Evolutionary conservation across 1,284 basidiomycete species (phyloP).

Genomic region (Tilletia indica): DNA sequence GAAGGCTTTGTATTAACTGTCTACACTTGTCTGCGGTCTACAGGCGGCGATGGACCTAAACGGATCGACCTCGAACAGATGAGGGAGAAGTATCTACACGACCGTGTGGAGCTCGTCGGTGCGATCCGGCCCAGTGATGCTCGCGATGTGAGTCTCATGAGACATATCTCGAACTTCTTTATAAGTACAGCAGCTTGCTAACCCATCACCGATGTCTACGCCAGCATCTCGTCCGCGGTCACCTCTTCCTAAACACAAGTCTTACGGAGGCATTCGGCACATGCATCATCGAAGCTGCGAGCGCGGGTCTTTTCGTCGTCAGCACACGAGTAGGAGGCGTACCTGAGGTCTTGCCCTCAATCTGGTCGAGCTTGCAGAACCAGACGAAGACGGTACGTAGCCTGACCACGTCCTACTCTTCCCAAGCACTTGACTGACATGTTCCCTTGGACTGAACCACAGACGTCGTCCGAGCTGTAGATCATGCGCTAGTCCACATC

Average conservation of each 20-base stretch:
- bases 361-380: conserved; percentile 89
- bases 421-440: not conserved
- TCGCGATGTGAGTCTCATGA: conserved; percentile 65
- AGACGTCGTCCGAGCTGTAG: no score
- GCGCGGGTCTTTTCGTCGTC: conserved; percentile 88
- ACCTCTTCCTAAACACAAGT: conserved; percentile 92
- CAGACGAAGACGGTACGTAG: conserved; percentile 72
- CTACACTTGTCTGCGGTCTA: no score
- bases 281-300: conserved; percentile 91
- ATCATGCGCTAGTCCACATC: no score
- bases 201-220: no score
- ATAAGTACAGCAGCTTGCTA: not conserved
- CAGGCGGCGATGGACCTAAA: conserved; percentile 83
- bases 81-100: conserved; percentile 87
- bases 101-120: conserved; percentile 84
- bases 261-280: conserved; percentile 97
- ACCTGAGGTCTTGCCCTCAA: conserved; percentile 88
- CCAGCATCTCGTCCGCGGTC: conserved; percentile 76
- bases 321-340: conserved; percentile 91
- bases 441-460: no score
- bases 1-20: no score
- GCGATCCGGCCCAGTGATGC: conserved; percentile 78
- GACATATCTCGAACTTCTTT: no score
- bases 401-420: no score
- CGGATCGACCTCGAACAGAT: conserved; percentile 92